Base-by-base conservation (phyloP, 2,329 filamentous ascomycete genomes). In the Bertia moriformis region DNA sequence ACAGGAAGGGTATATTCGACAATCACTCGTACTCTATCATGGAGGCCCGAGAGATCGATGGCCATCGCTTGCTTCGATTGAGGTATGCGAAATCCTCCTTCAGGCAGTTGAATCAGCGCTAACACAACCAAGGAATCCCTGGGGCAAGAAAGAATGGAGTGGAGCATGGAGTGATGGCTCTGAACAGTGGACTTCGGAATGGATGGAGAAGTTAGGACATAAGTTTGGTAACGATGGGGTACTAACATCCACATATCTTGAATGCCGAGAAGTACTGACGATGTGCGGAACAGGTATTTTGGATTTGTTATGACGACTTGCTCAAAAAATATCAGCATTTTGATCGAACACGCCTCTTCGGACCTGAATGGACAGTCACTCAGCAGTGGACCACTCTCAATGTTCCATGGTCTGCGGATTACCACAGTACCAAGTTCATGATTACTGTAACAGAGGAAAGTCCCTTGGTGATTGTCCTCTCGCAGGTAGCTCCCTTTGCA, bases 161-260 rank as follows among this genome's bases (percentile, higher is more conserved):
- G 74, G 74, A 17, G 61, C 71, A 2, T 79, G 74, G 73, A 70
- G 66, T 41, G 74, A 79, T 49, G 74, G 74, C 1, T 73, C 69
- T 2, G 69, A 73, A 44, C 65, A 77, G 48, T 79, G 75, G 74
- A 78, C 72, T 2, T 58, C 71, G 1, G 66, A 76, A 46, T 76
- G 73, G 71, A 75, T 78, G 65, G 53, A 66, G 39, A 63, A 67
- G 40, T 58, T 78, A 2, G 60, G 65, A 14, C 71, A 76, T 47
- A 67, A 65, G 40, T 76, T 76, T 44, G 71, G 71, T 18, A 69
- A 76, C 41, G 71, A 75, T 45, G 71, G 71, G 15, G 63, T 15
- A 12, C 3, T 22, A 3, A 10, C 12, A 37, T 18, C 19, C 5
- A n/a, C 49, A 37, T 38, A 18, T 35, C 37, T 5, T 19, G 4